Evolutionary conservation across 1,284 basidiomycete species (phyloP).

Genomic region (Clitocybe nebularis): DNA sequence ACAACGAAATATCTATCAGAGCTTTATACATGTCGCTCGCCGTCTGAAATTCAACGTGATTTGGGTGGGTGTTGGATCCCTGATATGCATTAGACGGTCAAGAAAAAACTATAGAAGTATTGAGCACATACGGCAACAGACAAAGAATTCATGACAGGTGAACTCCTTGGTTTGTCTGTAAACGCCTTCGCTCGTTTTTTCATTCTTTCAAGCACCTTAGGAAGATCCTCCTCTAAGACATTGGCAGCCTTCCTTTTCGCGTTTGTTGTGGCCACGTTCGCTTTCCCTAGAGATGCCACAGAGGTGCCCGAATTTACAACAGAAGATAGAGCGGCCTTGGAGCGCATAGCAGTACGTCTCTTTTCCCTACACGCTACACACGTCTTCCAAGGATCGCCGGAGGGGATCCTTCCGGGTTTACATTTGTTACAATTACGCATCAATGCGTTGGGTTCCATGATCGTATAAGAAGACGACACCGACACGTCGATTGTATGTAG

Average conservation of each 20-base stretch:
- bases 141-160: neutral
- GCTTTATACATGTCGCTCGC: slow-evolving; percentile 16
- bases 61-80: neutral
- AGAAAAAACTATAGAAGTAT: neutral
- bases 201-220: slow-evolving; percentile 2
- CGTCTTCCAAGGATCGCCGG: slow-evolving; percentile 2
- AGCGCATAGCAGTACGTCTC: neutral
- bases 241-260: slow-evolving; percentile 4
- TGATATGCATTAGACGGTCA: neutral
- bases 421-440: slow-evolving; percentile 6
- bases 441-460: no score
- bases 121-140: neutral
- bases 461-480: no score
- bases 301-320: no score
- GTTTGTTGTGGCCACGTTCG: no score
- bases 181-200: slow-evolving; percentile 11
- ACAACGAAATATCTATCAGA: slow-evolving; percentile 5
- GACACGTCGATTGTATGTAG: no score
- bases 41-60: slow-evolving; percentile 13
- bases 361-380: slow-evolving; percentile 14
- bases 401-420: slow-evolving; percentile 3
- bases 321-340: no score
- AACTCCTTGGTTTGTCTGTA: neutral
- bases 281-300: no score
- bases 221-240: slow-evolving; percentile 2